Base-by-base conservation (phyloP, 2,329 filamentous ascomycete genomes). In the Claviceps maximensis region DNA sequence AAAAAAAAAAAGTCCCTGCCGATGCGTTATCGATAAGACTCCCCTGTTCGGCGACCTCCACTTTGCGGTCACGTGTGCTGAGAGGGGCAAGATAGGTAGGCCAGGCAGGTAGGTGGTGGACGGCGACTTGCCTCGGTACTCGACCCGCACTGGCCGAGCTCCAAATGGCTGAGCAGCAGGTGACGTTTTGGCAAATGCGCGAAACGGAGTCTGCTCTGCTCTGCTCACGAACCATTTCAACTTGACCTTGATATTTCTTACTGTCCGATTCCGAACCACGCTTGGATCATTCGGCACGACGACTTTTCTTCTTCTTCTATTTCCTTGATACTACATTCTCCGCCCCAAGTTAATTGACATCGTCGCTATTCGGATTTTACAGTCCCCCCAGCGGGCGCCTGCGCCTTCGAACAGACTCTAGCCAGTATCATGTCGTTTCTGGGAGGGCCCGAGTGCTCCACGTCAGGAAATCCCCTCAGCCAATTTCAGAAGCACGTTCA, bases 401-500 rank as follows among this genome's bases (percentile, higher is more conserved):
- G 10, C 25, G 21, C 21, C 46, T 38, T 25, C 41, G 2, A 31
- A 36, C 33, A 50, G 13, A 48, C 31, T 50, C 36, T 19, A 13
- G 25, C 42, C 17, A 29, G 48, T 53, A 74, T 57, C 60, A 97
- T 98, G 91, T 96, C 91, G 53, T 97, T 98, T 70, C 79, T 97
- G 63, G 87, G 89, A 71, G 88, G 91, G 62, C 87, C 91, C 62
- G 93, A 97, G 74, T 98, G 93, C 78, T 97, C 91, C 53, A 94
- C 93, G 57, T 89, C 87, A 59, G 89, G 86, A 65, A 98, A 98
- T 70, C 93, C 94, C 54, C 83, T 98, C 63, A 91, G 88, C 67
- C 93, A 97, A 75, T 95, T 98, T 69, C 89, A 90, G 58, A 98
- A 98, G 71, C 90, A 96, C 70, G 88, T 93, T 54, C 87, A 94